Base-by-base conservation (phyloP, 495 filamentous ascomycete genomes). In the Terfezia boudieri region DNA sequence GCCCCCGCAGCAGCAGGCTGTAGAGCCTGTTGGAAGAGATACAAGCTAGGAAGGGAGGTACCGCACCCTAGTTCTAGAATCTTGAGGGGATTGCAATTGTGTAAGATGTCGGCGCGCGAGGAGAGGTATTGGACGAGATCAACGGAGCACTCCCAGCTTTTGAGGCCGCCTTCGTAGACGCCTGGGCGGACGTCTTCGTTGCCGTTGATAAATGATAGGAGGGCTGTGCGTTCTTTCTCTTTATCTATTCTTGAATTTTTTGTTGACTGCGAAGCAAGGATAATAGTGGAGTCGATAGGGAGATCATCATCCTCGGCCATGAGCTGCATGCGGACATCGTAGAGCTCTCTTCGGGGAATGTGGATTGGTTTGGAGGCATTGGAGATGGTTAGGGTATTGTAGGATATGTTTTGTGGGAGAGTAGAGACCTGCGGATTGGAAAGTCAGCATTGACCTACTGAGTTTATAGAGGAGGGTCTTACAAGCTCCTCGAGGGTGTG, bases 151-250 rank as follows among this genome's bases (percentile, higher is more conserved):
- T 98, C 90, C 90, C 90, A 98, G 59, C 85, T 94, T 71, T 98
- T 96, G 69, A 95, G 88, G n/a, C 90, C 90, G 38, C 90, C 90
- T 66, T 98, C 90, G 67, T 98, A 98, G 61, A 95, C 79, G 57
- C 83, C 81, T 11, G 85, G 83, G 65, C 79, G 83, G 62, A 98
- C 79, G 64, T 98, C 90, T 56, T 84, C 81, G 61, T 83, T 72
- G 36, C 81, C 84, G 8, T 46, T 46, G 14, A 46, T 20, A 61
- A 43, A 72, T 71, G 16, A 71, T 46, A 20, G 14, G 41, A 46
- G 41, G 4, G 41, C 12, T 9, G 12, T 20, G 41, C 41, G 41
- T 20, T 46, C 41, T 5, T 46, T 66, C 37, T 68, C 65, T 9
- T 65, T 56, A 43, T 70, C 70, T 49, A 61, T 61, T 4, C 56